Conservation (phyloP, 371 early-diverging fungal species). For the Syncephalis fuscata region DNA sequence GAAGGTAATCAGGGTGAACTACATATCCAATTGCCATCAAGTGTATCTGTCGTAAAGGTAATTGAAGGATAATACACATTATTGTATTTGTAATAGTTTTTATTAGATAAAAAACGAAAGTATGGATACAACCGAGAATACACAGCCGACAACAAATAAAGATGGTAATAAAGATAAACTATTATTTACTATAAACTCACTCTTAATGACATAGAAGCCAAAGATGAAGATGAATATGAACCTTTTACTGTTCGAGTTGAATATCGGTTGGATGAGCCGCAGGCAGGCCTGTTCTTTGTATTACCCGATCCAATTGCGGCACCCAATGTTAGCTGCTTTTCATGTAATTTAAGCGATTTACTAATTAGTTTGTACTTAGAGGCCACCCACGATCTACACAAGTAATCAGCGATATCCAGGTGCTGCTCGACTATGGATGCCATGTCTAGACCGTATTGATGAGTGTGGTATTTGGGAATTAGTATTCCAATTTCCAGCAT, state of each 20-base stretch:
- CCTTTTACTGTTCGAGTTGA: constrained; percentile 28
- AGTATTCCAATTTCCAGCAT: constrained; percentile 12
- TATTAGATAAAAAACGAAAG: not conserved
- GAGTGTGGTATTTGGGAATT: constrained; percentile 79
- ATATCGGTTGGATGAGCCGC: constrained; percentile 28
- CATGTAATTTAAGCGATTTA: constrained; percentile 6
- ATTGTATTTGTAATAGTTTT: not conserved
- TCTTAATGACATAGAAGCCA: not conserved
- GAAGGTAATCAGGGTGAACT: not conserved
- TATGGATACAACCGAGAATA: not conserved
- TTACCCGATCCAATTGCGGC: constrained; percentile 37
- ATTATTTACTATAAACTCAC: not conserved
- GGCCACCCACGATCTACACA: constrained; percentile 54
- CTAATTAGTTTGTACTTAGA: constrained; percentile 12
- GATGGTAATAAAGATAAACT: not conserved
- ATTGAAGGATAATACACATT: not conserved
- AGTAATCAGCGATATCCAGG: constrained; percentile 59
- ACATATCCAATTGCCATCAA: not conserved
- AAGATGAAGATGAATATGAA: constrained; percentile 2
- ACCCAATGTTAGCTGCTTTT: constrained; percentile 23
- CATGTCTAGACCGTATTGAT: constrained; percentile 61
- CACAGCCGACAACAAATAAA: not conserved
- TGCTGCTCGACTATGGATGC: constrained; percentile 71
- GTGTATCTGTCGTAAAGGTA: not conserved
- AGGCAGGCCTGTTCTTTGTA: constrained; percentile 29